These are phyloP conservation scores for Chalciporus sp. DNA, from an alignment of 1,284 basidiomycete genomes.

Conservation along the genomic window DNA sequence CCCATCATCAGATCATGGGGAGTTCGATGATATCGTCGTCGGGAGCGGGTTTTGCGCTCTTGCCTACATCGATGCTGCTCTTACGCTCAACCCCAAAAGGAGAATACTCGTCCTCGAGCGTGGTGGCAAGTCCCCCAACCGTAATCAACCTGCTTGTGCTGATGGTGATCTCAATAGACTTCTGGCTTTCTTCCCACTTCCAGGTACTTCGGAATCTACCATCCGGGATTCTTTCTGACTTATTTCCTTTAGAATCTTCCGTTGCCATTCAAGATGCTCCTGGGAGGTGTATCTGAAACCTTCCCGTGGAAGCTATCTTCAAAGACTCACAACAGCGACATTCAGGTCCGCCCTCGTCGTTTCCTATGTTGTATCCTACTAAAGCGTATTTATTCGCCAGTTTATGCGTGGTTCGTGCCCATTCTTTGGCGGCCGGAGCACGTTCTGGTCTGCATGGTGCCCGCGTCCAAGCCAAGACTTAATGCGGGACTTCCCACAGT, in stretches of 20 bases:
- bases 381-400: not conserved
- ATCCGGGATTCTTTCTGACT: not conserved
- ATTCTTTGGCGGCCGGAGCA: slow-evolving; percentile 11
- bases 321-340: slow-evolving; percentile 2
- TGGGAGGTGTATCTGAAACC: slow-evolving; percentile 5
- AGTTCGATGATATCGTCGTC: slow-evolving; percentile 13
- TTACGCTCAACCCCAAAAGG: slow-evolving; percentile 20
- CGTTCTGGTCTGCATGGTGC: slow-evolving; percentile 10
- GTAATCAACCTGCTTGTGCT: not conserved
- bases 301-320: slow-evolving; percentile 9
- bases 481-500: slow-evolving; percentile 6
- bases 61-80: slow-evolving; percentile 25
- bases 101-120: slow-evolving; percentile 21
- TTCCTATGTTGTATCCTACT: not conserved
- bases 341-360: slow-evolving; percentile 1
- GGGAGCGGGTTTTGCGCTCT: slow-evolving; percentile 21
- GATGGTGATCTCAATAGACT: not conserved
- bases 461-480: not conserved
- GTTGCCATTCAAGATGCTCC: slow-evolving; percentile 8
- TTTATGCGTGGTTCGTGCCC: slow-evolving; percentile 6
- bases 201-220: not conserved
- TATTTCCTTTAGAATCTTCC: slow-evolving; percentile 5
- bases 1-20: slow-evolving; percentile 4
- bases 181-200: slow-evolving; percentile 13
- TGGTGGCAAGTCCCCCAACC: not conserved